A percentile compares a stretch with the other conserved stretches of the same genome.
Evolutionary conservation across 2,329 filamentous ascomycete species (phyloP).

Genomic region (Claviceps sp.): DNA sequence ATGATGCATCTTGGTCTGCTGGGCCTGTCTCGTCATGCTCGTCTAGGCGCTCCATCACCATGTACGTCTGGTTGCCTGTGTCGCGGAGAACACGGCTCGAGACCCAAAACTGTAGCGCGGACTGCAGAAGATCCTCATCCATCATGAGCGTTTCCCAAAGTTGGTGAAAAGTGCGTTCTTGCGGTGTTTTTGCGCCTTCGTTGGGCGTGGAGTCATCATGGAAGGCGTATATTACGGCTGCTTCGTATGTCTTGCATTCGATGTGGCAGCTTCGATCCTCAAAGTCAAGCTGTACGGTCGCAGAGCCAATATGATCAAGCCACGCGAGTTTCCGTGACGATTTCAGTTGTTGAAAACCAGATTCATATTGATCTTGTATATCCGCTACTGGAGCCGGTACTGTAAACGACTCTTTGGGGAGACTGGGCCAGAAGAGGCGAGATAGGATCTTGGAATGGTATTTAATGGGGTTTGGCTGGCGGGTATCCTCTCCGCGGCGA

Average conservation of each 20-base stretch:
- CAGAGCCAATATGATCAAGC: constrained; percentile 71
- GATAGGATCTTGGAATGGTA: constrained; percentile 80
- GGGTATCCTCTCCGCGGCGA: constrained; percentile 2
- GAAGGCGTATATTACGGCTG: constrained; percentile 78
- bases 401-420: constrained; percentile 56
- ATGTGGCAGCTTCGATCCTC: constrained; percentile 63
- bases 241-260: constrained; percentile 72
- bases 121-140: constrained; percentile 56
- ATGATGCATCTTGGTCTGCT: constrained; percentile 18
- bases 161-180: constrained; percentile 35
- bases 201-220: constrained; percentile 27
- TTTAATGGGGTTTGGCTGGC: constrained; percentile 15
- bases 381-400: constrained; percentile 45
- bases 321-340: constrained; percentile 76
- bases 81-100: constrained; percentile 52
- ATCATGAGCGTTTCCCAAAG: constrained; percentile 50
- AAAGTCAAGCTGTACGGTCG: constrained; percentile 68
- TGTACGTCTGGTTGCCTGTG: constrained; percentile 39
- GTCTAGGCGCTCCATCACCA: constrained; percentile 53
- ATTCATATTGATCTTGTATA: constrained; percentile 57
- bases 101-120: constrained; percentile 61
- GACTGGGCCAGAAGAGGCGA: constrained; percentile 81
- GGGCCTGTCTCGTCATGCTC: constrained; percentile 17
- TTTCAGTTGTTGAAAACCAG: constrained; percentile 68
- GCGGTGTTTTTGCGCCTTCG: constrained; percentile 9